Evolutionary conservation across 768 basidiomycete genomes (phyloP), one percentile per base, ranked within the genome.

Genomic region (Suillus lakei): DNA sequence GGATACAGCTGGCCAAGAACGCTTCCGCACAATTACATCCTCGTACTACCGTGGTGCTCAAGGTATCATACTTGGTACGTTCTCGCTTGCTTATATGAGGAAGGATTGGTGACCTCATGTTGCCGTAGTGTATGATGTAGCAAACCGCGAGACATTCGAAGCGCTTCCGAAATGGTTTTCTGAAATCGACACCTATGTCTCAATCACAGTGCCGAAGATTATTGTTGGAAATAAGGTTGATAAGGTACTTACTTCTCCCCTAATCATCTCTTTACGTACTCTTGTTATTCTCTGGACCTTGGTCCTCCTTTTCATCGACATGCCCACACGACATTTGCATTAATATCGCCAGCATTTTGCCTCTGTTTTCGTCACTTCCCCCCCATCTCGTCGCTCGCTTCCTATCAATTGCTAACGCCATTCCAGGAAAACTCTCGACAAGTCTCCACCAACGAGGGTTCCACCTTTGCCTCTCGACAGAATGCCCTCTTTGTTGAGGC

Each of bases 1-100:
- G 95, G 95, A 98, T 71, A 97, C 95, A 0, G 95, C 96, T 59
- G 97, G 98, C 0, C 97, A 99, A 77, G 98, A 99, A 78, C 89
- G 97, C 6, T 99, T 98, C 74, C 85, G 95, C 54, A 98, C 96
- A 4, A 91, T 99, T 70, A 99, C 98, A 5, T 91, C 91, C 3
- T 94, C 92, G 10, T 99, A 99, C 72, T 99, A 99, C 73, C 86
- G 98, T 34, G 92, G 92, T 2, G 92, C 92, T 51, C 91, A 94
- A 69, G 92, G 92, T 8, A 85, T 93, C 60, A 91, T 94, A 71
- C 83, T 94, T 55, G 90, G 91, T 89, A 62, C 5, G 79, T 69
- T 28, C n/a, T 51, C 23, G 9, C 38, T 23, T 13, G 6, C 39
- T 21, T 21, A 13, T 58, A 28, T 1, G 23, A 30, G 38, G 18